Base-by-base conservation (phyloP, 2,329 filamentous ascomycete genomes). In the Ascochyta clinopodiicola region DNA sequence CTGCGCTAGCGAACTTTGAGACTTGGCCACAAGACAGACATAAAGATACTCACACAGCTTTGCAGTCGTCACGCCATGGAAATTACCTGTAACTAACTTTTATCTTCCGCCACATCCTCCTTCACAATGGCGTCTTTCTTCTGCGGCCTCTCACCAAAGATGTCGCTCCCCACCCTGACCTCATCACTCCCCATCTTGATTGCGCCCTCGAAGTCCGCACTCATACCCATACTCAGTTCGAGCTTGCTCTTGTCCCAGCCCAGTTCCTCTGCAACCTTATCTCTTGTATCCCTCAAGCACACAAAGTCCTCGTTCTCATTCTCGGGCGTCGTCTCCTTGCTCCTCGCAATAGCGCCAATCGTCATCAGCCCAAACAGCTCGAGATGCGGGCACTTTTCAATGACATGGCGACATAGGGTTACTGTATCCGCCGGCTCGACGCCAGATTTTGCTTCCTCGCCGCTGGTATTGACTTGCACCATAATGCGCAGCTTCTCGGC, bases 171-270 rank as follows among this genome's bases (percentile, higher is more conserved):
- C 8, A 99, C 86, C 54, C 95, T 84, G 6, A 99, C 93, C 81
- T 98, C 92, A 65, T 86, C 83, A 77, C 93, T 97, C 0, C 95
- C 95, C 80, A 92, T 80, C 12, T 77, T 78, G 69, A 98, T 88
- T 0, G 95, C 95, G 7, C 88, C 90, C 79, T 96, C 93, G 75
- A 94, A 99, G 76, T 99, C 95, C 70, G 91, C 87, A 73, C 92
- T 97, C 95, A 99, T 99, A 6, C 94, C 94, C 94, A 99, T 99
- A 77, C 93, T 97, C 77, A 98, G 76, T 80, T 97, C 92, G 67
- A 97, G 73, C 57, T 82, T 82, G n/a, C 79, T 77, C 15, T 80
- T 73, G 15, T 79, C 72, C 36, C 86, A 64, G 0, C 81, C 85
- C 46, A 93, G 69, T 63, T 87, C 88, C 69, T 78, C 70, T 2